These are phyloP conservation scores for Apophysomyces ossiformis DNA, from an alignment of 371 early-diverging fungal species.

Conservation along the genomic window DNA sequence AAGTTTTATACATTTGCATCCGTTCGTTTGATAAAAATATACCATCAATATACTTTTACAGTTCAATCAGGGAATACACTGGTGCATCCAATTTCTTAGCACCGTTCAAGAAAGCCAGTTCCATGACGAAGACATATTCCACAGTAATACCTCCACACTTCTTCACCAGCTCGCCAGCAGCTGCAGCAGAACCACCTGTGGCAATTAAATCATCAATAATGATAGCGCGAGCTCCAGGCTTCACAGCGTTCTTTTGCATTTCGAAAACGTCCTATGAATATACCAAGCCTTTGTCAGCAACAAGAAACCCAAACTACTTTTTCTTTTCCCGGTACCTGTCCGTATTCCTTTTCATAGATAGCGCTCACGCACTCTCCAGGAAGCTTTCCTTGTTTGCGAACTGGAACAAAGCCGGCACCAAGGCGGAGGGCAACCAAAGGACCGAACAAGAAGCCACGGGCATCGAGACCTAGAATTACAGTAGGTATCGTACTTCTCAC, in stretches of 20 bases:
- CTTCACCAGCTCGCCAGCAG: constrained; percentile 82
- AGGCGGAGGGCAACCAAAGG: constrained; percentile 89
- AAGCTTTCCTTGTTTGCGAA: constrained; percentile 96
- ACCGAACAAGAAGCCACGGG: constrained; percentile 92
- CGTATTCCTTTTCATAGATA: constrained; percentile 94
- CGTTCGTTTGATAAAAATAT: not conserved
- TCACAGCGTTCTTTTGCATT: constrained; percentile 84
- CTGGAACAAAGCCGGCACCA: constrained; percentile 92
- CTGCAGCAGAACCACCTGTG: constrained; percentile 90
- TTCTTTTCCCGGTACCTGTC: constrained; percentile 61
- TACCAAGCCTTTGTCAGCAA: not conserved
- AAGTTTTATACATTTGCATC: too few relatives aligned
- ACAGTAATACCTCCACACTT: constrained; percentile 78
- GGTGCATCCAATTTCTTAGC: constrained; percentile 79
- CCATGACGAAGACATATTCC: constrained; percentile 91
- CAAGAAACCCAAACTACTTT: not conserved
- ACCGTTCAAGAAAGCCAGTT: constrained; percentile 87
- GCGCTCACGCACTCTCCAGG: constrained; percentile 80
- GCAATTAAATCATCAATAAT: constrained; percentile 97
- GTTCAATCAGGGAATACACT: constrained; percentile 85
- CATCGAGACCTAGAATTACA: constrained; percentile 69
- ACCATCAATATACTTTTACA: constrained; percentile 39
- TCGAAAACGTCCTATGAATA: constrained; percentile 83
- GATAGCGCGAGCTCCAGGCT: constrained; percentile 84
- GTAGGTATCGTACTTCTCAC: not conserved